Conservation (phyloP, 495 filamentous ascomycete genomes). For the Podospora bellae-mahoneyi region DNA sequence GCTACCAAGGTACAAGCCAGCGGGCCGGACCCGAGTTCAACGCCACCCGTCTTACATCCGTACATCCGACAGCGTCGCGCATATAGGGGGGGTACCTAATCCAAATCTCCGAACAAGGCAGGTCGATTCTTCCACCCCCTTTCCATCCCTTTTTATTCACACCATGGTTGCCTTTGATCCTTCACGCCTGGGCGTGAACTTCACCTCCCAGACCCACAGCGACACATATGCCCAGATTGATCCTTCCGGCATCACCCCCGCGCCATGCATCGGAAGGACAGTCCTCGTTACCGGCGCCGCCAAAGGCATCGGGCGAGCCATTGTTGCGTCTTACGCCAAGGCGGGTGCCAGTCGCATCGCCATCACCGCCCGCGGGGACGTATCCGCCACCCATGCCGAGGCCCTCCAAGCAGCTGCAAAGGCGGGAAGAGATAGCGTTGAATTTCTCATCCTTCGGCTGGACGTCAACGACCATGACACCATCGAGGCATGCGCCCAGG, state of each 20-base stretch:
- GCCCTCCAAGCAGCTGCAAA: neutral
- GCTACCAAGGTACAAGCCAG: too few species aligned
- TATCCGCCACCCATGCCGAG: neutral
- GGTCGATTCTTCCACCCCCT: too few species aligned
- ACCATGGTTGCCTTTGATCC: too few species aligned
- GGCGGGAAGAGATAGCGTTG: neutral
- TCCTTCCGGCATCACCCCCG: neutral
- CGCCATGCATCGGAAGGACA: neutral
- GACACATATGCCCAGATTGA: neutral
- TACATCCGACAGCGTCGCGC: too few species aligned
- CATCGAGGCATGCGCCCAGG: neutral
- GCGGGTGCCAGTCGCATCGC: constrained; percentile 2
- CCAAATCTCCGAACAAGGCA: too few species aligned
- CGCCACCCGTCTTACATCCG: too few species aligned
- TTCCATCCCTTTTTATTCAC: too few species aligned
- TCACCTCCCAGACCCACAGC: neutral
- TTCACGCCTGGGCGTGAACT: neutral
- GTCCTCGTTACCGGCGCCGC: constrained; percentile 8
- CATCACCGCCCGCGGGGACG: neutral
- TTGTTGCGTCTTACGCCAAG: neutral
- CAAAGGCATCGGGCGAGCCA: constrained; percentile 4
- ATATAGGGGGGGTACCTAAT: too few species aligned
- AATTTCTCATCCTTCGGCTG: neutral
- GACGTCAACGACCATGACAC: neutral
- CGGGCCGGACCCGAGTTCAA: too few species aligned